Conservation (phyloP, 164 flowering plant species). For the Umbilicus rupestris region DNA sequence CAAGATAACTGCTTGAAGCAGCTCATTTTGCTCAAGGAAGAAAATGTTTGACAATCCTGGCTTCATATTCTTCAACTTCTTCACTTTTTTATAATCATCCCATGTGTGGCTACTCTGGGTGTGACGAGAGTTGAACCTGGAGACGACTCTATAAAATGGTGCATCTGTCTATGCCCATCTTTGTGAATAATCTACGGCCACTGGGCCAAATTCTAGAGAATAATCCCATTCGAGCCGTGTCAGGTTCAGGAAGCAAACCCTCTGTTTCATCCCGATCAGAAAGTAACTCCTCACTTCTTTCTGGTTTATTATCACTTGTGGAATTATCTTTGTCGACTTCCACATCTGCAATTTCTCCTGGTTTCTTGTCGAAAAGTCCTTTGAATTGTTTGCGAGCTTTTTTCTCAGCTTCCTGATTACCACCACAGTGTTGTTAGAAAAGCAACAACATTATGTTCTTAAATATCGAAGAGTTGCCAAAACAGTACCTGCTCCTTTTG, state of each 20-base stretch:
- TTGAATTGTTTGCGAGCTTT: constrained; percentile 77
- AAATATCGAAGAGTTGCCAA: background rate
- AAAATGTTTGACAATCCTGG: background rate
- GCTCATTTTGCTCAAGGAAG: background rate
- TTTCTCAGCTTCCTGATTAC: constrained; percentile 59
- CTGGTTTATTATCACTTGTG: constrained; percentile 16
- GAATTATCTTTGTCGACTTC: constrained; percentile 14
- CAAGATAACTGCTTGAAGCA: background rate
- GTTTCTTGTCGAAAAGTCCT: constrained; percentile 94
- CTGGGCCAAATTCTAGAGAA: constrained; percentile 51
- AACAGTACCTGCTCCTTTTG: constrained; percentile 62
- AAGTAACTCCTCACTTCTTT: constrained; percentile 16
- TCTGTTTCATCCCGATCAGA: constrained; percentile 23
- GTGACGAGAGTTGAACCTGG: background rate
- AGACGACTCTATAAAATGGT: constrained; percentile 31
- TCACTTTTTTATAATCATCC: background rate
- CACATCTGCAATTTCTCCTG: constrained; percentile 85
- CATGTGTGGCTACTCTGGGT: background rate
- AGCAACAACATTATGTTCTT: background rate
- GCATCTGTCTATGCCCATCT: constrained; percentile 52
- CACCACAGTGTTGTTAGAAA: background rate
- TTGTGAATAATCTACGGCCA: constrained; percentile 43
- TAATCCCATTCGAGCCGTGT: constrained; percentile 28
- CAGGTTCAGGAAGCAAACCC: constrained; percentile 18
- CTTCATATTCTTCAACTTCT: no score